phyloP scores from a whole-genome alignment of 768 basidiomycete species.

The Xerocomellus amylosporus region DNA sequence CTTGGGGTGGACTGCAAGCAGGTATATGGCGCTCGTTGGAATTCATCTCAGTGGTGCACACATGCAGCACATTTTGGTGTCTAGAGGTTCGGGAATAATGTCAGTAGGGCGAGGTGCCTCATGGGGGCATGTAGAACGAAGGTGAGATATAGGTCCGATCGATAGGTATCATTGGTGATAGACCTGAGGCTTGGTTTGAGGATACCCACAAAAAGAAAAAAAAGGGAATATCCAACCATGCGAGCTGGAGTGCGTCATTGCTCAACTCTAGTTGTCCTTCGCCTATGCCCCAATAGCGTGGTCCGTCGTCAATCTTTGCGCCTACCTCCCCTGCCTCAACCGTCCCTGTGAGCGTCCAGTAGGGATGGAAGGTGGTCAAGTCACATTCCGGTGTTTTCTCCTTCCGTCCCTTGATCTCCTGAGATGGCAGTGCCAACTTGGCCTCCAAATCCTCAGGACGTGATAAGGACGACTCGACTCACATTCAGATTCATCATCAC shows the following conservation, averaged over 20 bases:
- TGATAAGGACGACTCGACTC: too few species aligned
- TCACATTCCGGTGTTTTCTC: constrained; percentile 98
- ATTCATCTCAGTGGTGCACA: too few species aligned
- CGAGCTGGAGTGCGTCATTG: constrained; percentile 78
- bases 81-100: constrained; percentile 30
- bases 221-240: constrained; percentile 61
- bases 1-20: too few species aligned
- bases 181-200: constrained; percentile 57
- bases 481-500: too few species aligned
- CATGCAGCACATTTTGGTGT: too few species aligned
- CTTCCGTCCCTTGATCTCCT: too few species aligned
- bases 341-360: constrained; percentile 74
- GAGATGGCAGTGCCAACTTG: too few species aligned
- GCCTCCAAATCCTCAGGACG: too few species aligned
- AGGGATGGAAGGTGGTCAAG: constrained; percentile 90
- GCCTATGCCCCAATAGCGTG: constrained; percentile 77
- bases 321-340: constrained; percentile 59
- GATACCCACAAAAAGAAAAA: neutral
- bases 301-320: constrained; percentile 51
- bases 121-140: constrained; percentile 69
- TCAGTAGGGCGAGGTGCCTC: constrained; percentile 42
- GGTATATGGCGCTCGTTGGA: too few species aligned
- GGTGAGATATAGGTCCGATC: constrained; percentile 88
- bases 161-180: constrained; percentile 94
- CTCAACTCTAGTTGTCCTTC: constrained; percentile 75